Conservation (phyloP, 2,329 filamentous ascomycete species). For the Chaetomium sp. region DNA sequence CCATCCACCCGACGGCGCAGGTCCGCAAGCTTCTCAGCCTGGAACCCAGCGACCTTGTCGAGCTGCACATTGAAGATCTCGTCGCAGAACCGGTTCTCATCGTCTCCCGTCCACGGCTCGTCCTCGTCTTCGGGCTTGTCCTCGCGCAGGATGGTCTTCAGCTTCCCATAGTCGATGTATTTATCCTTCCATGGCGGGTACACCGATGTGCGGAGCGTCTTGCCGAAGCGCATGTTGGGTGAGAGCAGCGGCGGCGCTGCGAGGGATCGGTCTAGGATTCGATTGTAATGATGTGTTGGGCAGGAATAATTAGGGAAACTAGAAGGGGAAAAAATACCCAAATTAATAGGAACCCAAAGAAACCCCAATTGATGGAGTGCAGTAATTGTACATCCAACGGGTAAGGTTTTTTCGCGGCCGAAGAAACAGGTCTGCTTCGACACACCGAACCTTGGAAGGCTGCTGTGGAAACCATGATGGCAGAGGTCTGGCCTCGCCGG, state of each 20-base stretch:
- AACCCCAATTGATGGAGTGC: too few species aligned
- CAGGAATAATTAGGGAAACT: too few species aligned
- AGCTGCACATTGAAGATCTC: slow-evolving; percentile 92
- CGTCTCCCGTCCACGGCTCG: slow-evolving; percentile 79
- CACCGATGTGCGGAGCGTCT: slow-evolving; percentile 71
- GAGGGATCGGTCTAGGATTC: too few species aligned
- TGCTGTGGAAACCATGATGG: too few species aligned
- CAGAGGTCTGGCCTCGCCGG: slow-evolving; percentile 89
- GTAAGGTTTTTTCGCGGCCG: too few species aligned
- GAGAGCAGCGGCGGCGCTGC: neutral
- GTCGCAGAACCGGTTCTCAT: slow-evolving; percentile 90
- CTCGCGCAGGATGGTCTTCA: slow-evolving; percentile 84
- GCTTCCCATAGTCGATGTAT: slow-evolving; percentile 92
- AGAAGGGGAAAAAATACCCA: too few species aligned
- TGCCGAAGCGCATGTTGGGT: slow-evolving; percentile 79
- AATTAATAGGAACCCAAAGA: too few species aligned
- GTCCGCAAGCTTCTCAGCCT: slow-evolving; percentile 64
- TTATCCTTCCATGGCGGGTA: slow-evolving; percentile 86
- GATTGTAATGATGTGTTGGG: too few species aligned
- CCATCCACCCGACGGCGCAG: slow-evolving; percentile 49
- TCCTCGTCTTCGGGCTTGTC: slow-evolving; percentile 55
- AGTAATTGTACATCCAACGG: too few species aligned
- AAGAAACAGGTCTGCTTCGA: too few species aligned
- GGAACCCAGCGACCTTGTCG: slow-evolving; percentile 89
- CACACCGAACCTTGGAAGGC: too few species aligned